Conservation (phyloP, 2,329 filamentous ascomycete species). For the Cytospora mali region DNA sequence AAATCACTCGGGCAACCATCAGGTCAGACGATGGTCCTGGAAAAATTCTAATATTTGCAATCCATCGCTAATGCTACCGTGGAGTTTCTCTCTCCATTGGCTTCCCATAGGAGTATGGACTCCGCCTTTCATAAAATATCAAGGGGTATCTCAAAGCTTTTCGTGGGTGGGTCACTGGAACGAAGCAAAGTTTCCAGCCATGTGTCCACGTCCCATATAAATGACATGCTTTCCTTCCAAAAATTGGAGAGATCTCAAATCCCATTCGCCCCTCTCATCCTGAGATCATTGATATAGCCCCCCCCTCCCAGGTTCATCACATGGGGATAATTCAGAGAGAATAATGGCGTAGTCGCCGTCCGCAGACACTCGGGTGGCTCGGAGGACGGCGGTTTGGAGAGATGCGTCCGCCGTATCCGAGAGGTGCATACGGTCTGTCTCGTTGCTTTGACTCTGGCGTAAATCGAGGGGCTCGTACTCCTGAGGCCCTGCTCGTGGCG, state of each 20-base stretch:
- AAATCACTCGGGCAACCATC: background rate
- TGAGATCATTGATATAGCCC: background rate
- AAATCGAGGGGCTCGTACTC: background rate
- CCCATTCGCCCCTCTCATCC: no score
- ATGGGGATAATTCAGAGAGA: conserved; percentile 7
- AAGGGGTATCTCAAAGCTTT: conserved; percentile 16
- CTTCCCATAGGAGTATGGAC: conserved; percentile 3
- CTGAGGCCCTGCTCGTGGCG: background rate
- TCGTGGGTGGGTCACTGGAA: background rate
- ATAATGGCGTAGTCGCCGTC: conserved; percentile 12
- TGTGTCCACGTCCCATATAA: conserved; percentile 1
- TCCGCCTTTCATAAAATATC: background rate
- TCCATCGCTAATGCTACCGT: background rate
- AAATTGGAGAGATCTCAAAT: background rate
- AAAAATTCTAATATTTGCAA: background rate
- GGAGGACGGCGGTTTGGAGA: background rate
- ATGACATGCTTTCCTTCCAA: background rate
- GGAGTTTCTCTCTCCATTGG: background rate
- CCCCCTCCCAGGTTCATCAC: background rate
- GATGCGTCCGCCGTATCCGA: background rate
- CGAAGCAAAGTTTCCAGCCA: background rate
- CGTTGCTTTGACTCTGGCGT: background rate
- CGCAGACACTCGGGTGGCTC: conserved; percentile 12
- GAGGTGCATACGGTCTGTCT: background rate
- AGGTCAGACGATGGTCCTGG: no score